Conservation (phyloP, 805 yeast genomes). For the Nakazawaea molendinolei region DNA sequence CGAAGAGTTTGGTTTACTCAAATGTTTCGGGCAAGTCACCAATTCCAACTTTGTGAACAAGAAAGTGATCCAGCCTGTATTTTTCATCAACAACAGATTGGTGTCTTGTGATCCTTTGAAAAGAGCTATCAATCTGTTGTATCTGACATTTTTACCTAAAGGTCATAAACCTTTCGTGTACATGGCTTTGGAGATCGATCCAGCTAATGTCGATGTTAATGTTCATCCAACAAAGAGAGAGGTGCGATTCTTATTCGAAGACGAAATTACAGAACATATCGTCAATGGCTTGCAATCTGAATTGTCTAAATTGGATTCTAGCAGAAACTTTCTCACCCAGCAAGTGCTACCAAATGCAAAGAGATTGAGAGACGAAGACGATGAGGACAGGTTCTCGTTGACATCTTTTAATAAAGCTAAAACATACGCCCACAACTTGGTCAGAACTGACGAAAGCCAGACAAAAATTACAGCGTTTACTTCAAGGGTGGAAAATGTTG, state of each 20-base stretch:
- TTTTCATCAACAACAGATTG: slow-evolving; percentile 80
- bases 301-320: slow-evolving; percentile 53
- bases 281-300: slow-evolving; percentile 40
- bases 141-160: slow-evolving; percentile 65
- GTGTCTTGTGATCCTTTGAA: slow-evolving; percentile 78
- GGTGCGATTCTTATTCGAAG: slow-evolving; percentile 79
- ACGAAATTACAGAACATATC: slow-evolving; percentile 68
- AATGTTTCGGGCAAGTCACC: slow-evolving; percentile 56
- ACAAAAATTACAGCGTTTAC: slow-evolving; percentile 38
- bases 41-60: slow-evolving; percentile 66
- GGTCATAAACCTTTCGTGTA: slow-evolving; percentile 76
- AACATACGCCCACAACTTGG: slow-evolving; percentile 59
- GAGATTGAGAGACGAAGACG: slow-evolving; percentile 17
- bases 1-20: slow-evolving; percentile 43
- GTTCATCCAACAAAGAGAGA: slow-evolving; percentile 95
- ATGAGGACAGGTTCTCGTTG: not conserved
- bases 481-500: slow-evolving; percentile 6
- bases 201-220: slow-evolving; percentile 80
- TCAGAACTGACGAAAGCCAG: slow-evolving; percentile 67
- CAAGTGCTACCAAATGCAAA: slow-evolving; percentile 38
- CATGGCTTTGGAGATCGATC: slow-evolving; percentile 57
- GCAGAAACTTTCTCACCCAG: slow-evolving; percentile 66
- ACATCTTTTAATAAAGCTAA: slow-evolving; percentile 16
- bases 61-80: slow-evolving; percentile 58
- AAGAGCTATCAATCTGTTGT: slow-evolving; percentile 59